These are phyloP conservation scores for Colletotrichum orbiculare DNA, from an alignment of 2,329 filamentous ascomycete species.

Conservation along the genomic window DNA sequence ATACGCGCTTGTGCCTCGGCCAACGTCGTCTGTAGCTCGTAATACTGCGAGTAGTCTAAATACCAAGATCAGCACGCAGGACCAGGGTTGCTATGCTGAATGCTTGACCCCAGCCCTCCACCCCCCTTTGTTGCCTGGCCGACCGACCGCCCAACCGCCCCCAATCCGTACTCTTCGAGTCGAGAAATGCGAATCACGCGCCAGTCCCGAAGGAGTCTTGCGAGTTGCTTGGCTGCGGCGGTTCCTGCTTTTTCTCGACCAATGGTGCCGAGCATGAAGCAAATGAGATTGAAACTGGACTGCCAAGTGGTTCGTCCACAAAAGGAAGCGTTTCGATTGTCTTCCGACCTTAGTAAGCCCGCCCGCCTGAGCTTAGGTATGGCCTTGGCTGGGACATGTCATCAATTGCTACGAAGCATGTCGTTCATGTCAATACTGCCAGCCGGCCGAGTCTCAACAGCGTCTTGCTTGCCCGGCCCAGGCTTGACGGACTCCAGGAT, in stretches of 20 bases:
- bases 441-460: too few relatives aligned
- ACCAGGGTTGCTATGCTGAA: constrained; percentile 34
- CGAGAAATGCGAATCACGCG: constrained; percentile 10
- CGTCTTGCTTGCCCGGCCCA: too few relatives aligned
- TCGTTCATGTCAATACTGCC: too few relatives aligned
- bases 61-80: constrained; percentile 34
- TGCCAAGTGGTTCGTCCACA: constrained; percentile 10
- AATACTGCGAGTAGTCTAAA: constrained; percentile 13
- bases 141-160: constrained; percentile 26
- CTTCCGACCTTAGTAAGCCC: constrained; percentile 5
- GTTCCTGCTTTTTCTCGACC: background rate
- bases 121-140: constrained; percentile 22
- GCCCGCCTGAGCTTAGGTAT: background rate
- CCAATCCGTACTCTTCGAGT: background rate
- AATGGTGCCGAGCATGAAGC: background rate
- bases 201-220: constrained; percentile 28
- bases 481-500: too few relatives aligned
- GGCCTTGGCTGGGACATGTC: constrained; percentile 5
- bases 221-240: constrained; percentile 17
- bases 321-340: constrained; percentile 9
- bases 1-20: constrained; percentile 11
- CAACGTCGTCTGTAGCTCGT: too few relatives aligned
- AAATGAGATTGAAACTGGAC: constrained; percentile 1
- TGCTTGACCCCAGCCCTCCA: constrained; percentile 7
- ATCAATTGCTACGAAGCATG: background rate